Base-by-base conservation (phyloP, 139 green algal genomes). In the Pleodorina starrii region DNA sequence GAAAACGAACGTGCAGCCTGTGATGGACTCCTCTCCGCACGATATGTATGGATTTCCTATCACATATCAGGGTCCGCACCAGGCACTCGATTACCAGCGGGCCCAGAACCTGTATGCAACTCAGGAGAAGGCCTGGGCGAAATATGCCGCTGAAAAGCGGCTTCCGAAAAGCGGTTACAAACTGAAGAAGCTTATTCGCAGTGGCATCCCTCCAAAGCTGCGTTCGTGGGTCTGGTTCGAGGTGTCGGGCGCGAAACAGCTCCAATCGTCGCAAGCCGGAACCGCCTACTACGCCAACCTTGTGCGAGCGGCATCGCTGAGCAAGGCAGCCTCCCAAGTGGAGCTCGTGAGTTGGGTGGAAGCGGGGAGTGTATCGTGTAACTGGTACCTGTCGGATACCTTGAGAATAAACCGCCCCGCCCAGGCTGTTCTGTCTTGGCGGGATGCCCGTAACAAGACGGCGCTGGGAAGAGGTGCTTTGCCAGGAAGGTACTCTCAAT, bases 201-300 rank as follows among this genome's bases (percentile, higher is more conserved):
- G 88, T 75, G 95, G 95, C 35, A 77, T 97, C 4, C 95, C 95
- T 7, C 92, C 94, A 23, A 36, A 92, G 63, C 73, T 95, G 76
- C 90, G 96, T 12, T 73, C 71, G 5, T 69, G 48, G 76, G 76
- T 69, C 0, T 84, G 76, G 76, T 86, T 90, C 43, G 75, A 95
- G 59, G 60, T 93, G 4, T 96, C 92, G 10, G 96, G 95, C 0
- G 95, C 96, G 35, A 46, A 74, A 51, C 69, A 66, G 51, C 68
- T 78, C 32, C 71, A 79, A 42, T 11, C n/a, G 66, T 42, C 42
- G 29, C 60, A 82, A 40, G 68, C 77, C 29, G 74, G 76, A 32
- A 73, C 85, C 19, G 54, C 35, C 29, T 96, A 96, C 82, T 95
- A 93, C 60, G n/a, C 71, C 19, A 90, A 87, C 17, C 86, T 93